phyloP scores from a whole-genome alignment of 2,329 filamentous ascomycete genomes.

The Purpureocillium lavendulum region DNA sequence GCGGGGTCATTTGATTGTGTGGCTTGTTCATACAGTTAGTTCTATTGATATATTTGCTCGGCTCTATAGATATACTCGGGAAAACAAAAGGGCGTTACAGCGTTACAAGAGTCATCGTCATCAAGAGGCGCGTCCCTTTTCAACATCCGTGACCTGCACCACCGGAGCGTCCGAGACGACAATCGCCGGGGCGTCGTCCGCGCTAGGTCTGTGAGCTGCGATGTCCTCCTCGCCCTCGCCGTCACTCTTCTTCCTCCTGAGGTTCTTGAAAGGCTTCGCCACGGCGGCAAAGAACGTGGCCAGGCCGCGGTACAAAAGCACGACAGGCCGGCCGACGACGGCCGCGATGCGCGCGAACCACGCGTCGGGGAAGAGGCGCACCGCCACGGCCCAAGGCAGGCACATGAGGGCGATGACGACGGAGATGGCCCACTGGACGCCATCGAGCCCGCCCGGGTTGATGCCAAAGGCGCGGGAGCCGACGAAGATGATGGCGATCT shows the following conservation, averaged over 20 bases:
- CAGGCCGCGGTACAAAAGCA: not conserved
- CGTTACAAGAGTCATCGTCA: no score
- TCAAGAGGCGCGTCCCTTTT: not conserved
- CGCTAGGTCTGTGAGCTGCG: not conserved
- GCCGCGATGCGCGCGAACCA: conserved; percentile 14
- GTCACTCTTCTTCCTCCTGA: not conserved
- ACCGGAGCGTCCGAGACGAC: not conserved
- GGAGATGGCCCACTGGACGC: conserved; percentile 74
- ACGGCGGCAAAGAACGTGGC: not conserved
- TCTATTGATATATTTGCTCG: no score
- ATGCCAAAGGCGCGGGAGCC: conserved; percentile 71
- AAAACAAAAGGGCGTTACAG: no score
- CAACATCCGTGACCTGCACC: not conserved
- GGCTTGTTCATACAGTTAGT: no score
- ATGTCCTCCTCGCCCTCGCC: not conserved
- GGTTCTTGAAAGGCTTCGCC: not conserved
- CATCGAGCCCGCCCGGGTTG: conserved; percentile 39
- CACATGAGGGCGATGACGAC: conserved; percentile 69
- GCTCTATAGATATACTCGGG: no score
- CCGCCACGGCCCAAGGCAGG: conserved; percentile 63
- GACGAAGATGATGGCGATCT: conserved; percentile 77
- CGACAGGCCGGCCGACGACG: conserved; percentile 4
- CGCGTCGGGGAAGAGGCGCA: conserved; percentile 66
- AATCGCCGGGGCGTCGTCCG: not conserved
- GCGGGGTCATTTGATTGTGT: no score